phyloP scores from a whole-genome alignment of 768 basidiomycete genomes.

The Pisolithus microcarpus region DNA sequence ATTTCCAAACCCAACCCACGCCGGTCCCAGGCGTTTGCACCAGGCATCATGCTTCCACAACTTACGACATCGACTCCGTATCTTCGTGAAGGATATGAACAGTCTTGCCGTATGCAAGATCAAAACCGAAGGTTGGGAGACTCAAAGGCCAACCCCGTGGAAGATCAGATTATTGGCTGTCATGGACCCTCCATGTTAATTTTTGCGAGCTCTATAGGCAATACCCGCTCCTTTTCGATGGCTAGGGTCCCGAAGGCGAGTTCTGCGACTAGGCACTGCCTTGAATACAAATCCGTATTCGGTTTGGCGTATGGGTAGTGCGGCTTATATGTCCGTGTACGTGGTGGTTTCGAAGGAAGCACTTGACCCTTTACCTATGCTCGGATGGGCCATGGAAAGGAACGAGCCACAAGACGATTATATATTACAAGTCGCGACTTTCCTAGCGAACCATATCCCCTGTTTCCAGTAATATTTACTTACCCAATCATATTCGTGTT shows the following conservation, averaged over 20 bases:
- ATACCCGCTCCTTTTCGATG: slow-evolving; percentile 79
- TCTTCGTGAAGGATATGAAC: slow-evolving; percentile 82
- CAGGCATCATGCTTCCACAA: slow-evolving; percentile 62
- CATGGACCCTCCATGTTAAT: slow-evolving; percentile 5
- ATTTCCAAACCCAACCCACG: slow-evolving; percentile 40
- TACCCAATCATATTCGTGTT: no score
- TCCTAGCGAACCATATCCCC: no score
- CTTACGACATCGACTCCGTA: slow-evolving; percentile 69
- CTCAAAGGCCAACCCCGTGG: slow-evolving; percentile 50
- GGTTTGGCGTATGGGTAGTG: slow-evolving; percentile 58
- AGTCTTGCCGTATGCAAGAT: no score
- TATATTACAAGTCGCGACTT: no score
- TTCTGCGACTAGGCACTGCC: slow-evolving; percentile 49
- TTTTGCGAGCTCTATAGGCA: slow-evolving; percentile 36
- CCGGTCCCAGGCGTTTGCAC: slow-evolving; percentile 67
- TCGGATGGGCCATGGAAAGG: no score
- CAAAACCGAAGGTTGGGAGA: no score
- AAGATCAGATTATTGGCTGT: slow-evolving; percentile 29
- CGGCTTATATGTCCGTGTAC: no score
- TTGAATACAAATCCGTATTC: slow-evolving; percentile 87
- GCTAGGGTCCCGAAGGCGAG: slow-evolving; percentile 80
- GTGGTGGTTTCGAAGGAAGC: no score
- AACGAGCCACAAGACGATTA: no score
- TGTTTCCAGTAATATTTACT: no score
- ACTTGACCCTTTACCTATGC: no score